Evolutionary conservation across 2,329 filamentous ascomycete genomes (phyloP).

Genomic region (Aspergillus ruber): DNA sequence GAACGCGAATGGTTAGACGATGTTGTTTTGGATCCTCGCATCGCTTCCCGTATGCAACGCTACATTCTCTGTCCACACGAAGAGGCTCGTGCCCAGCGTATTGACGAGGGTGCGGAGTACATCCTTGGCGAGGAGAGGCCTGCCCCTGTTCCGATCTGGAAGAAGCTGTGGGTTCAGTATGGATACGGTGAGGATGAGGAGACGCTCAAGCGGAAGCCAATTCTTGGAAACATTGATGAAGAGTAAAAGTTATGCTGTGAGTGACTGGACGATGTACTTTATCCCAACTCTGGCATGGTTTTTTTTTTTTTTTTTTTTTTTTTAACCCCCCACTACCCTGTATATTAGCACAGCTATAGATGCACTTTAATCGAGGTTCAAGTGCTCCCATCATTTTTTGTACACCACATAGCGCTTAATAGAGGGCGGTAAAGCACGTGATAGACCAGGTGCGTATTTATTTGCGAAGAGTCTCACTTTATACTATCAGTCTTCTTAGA

Average conservation of each 20-base stretch:
- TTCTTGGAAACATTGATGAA: slow-evolving; percentile 34
- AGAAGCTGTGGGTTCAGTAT: slow-evolving; percentile 34
- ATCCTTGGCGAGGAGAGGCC: slow-evolving; percentile 56
- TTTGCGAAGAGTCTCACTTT: too few relatives aligned
- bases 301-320: too few relatives aligned
- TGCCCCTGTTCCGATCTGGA: slow-evolving; percentile 29
- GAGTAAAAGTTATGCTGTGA: slow-evolving; percentile 19
- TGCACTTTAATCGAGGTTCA: too few relatives aligned
- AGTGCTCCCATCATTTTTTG: too few relatives aligned
- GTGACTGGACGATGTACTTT: too few relatives aligned
- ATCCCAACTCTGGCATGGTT: too few relatives aligned
- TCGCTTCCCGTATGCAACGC: slow-evolving; percentile 71
- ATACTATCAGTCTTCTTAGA: too few relatives aligned
- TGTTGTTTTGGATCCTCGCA: slow-evolving; percentile 68
- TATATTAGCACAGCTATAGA: background rate
- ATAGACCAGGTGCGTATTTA: too few relatives aligned
- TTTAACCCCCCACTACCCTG: background rate
- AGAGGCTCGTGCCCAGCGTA: slow-evolving; percentile 58
- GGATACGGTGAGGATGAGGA: slow-evolving; percentile 38
- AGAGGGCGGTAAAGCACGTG: background rate
- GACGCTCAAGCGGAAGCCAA: slow-evolving; percentile 30
- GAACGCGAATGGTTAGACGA: slow-evolving; percentile 72
- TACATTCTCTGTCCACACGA: slow-evolving; percentile 66
- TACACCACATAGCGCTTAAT: background rate
- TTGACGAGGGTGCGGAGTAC: slow-evolving; percentile 61